phyloP scores from a whole-genome alignment of 176 grass and related monocot species.

The Luzula sylvatica region DNA sequence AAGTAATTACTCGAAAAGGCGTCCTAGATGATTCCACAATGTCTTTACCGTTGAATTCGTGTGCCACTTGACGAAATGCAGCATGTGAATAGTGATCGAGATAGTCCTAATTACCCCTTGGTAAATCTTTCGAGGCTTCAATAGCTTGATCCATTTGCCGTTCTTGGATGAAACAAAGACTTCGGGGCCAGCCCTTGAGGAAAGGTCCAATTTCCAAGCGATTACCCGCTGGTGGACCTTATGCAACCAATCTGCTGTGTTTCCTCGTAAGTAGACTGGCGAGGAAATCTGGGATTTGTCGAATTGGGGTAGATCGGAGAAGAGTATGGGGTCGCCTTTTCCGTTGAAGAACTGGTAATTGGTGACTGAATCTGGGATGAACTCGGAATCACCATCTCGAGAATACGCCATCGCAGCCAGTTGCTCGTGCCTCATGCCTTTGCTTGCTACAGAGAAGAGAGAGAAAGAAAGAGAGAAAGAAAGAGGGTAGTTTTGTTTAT shows the following conservation, averaged over 20 bases:
- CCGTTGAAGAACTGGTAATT: conserved; percentile 36
- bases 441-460: no score
- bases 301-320: conserved; percentile 28
- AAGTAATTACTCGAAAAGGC: conserved; percentile 50
- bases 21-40: conserved; percentile 52
- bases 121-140: conserved; percentile 47
- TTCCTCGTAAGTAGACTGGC: conserved; percentile 32
- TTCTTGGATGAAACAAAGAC: conserved; percentile 30
- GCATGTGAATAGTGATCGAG: conserved; percentile 43
- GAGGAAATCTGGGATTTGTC: conserved; percentile 1
- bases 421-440: no score
- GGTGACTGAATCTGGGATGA: conserved; percentile 10
- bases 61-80: conserved; percentile 67
- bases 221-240: conserved; percentile 32
- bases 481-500: no score
- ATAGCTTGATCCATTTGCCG: conserved; percentile 41
- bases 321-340: conserved; percentile 17
- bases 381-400: no score
- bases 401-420: not conserved
- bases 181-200: conserved; percentile 22
- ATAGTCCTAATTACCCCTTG: conserved; percentile 26
- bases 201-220: conserved; percentile 50
- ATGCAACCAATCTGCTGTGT: conserved; percentile 15
- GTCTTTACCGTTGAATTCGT: conserved; percentile 44
- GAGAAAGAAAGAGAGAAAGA: no score